Evolutionary conservation across 345 rosid species (phyloP).

Genomic region (Gossypium mustelinum): DNA sequence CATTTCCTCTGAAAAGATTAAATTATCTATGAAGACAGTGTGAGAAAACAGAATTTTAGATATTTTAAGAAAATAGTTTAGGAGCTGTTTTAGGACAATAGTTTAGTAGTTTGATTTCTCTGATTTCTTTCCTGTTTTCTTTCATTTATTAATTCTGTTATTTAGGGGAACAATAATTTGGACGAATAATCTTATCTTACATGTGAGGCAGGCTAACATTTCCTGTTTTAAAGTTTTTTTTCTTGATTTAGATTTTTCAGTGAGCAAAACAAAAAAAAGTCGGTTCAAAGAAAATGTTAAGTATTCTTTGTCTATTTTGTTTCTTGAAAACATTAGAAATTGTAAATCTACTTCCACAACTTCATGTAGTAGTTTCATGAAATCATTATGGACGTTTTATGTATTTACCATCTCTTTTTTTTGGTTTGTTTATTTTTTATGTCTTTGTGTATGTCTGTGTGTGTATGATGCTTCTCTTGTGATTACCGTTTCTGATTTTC

Average conservation of each 20-base stretch:
- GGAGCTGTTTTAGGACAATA: too few relatives aligned
- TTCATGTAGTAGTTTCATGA: neutral
- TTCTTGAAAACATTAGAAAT: neutral
- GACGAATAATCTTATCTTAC: neutral
- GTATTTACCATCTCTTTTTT: neutral
- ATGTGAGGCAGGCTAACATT: neutral
- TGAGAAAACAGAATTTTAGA: neutral
- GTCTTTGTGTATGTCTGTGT: neutral
- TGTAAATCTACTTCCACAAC: neutral
- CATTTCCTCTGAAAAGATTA: neutral
- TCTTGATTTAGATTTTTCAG: neutral
- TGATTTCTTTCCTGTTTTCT: neutral
- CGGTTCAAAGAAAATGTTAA: neutral
- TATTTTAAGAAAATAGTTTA: neutral
- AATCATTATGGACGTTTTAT: neutral
- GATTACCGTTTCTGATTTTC: conserved; percentile 15
- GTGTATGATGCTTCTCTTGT: conserved; percentile 1
- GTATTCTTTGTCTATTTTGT: neutral
- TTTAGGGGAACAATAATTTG: neutral
- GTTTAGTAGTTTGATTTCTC: too few relatives aligned
- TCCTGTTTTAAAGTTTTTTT: neutral
- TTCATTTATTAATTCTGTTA: neutral
- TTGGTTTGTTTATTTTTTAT: neutral
- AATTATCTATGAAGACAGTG: neutral
- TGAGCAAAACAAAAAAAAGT: neutral